phyloP scores from a whole-genome alignment of 805 yeast species.

The Wickerhamiella galacta region DNA sequence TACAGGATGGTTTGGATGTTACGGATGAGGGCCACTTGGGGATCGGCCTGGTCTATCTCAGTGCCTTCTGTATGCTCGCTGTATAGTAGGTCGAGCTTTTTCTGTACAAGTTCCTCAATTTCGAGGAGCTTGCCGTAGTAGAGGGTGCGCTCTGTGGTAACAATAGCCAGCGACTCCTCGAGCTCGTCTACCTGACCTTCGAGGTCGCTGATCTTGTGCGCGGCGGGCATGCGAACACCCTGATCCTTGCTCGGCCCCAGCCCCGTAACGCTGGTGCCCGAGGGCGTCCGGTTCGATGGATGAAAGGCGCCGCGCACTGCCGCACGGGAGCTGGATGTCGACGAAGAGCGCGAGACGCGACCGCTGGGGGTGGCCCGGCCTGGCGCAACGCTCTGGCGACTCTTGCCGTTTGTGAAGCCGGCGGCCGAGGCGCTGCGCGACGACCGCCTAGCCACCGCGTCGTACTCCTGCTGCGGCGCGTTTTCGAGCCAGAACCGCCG shows the following conservation, averaged over 20 bases:
- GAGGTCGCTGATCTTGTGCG: no score
- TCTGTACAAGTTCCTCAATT: conserved; percentile 65
- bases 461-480: conserved; percentile 53
- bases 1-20: conserved; percentile 65
- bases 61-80: conserved; percentile 24
- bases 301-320: no score
- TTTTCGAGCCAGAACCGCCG: conserved; percentile 66
- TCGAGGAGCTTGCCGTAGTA: conserved; percentile 81
- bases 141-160: conserved; percentile 62
- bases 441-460: conserved; percentile 45
- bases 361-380: not conserved
- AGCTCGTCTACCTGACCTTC: conserved; percentile 28
- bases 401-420: conserved; percentile 3
- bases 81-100: conserved; percentile 36
- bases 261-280: not conserved
- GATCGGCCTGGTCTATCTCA: conserved; percentile 14
- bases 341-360: conserved; percentile 2
- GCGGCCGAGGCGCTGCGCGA: conserved; percentile 9
- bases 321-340: not conserved
- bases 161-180: conserved; percentile 42
- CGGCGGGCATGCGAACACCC: no score
- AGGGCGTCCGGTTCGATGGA: not conserved
- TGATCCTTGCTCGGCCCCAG: no score
- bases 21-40: conserved; percentile 27
- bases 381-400: not conserved